Evolutionary conservation across 257 asterid species (phyloP), one percentile per base, ranked within the genome.

Genomic region (Handroanthus guayacan): DNA sequence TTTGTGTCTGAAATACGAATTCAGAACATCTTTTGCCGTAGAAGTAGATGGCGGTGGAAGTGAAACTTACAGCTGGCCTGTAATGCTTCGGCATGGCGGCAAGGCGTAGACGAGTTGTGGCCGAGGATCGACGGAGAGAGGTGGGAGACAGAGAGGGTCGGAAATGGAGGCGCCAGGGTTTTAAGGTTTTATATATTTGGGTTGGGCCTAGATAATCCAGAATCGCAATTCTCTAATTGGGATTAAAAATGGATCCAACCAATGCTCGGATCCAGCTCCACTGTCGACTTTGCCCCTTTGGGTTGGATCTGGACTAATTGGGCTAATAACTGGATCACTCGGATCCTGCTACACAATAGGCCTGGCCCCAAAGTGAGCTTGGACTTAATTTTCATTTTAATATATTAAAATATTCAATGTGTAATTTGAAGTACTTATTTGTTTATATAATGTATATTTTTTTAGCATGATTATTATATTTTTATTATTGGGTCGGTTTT

Each of bases 81-180:
- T 83, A 84, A n/a, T 86, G 90, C 86, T 86, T 86, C 84, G 88
- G 86, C 90, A 86, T 86, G 83, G 82, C 82, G 79, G 6, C 72
- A 55, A 65, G 18, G 18, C 39, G 70, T 36, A 65, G 69, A 48
- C 25, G 25, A 41, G 16, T 44, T 18, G 66, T 9, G 5, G 67
- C 34, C 56, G 5, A 5, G 69, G 58, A 62, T 60, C 5, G 62
- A 74, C 68, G 62, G 75, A 5, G 67, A 52, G 37, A 3, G 20
- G 43, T 41, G 18, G 4, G 75, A 5, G 62, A 39, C 67, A 51
- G 68, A 45, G 16, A 3, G 48, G 43, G 12, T 17, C 68, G 3
- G 12, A 31, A 13, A 44, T 10, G 36, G 72, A 51, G 60, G 62
- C 52, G 71, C 54, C 67, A 79, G 80, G 86, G 84, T 79, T 72